These are phyloP conservation scores for Capsella rubella DNA, from an alignment of 441 rosid species.

Conservation along the genomic window DNA sequence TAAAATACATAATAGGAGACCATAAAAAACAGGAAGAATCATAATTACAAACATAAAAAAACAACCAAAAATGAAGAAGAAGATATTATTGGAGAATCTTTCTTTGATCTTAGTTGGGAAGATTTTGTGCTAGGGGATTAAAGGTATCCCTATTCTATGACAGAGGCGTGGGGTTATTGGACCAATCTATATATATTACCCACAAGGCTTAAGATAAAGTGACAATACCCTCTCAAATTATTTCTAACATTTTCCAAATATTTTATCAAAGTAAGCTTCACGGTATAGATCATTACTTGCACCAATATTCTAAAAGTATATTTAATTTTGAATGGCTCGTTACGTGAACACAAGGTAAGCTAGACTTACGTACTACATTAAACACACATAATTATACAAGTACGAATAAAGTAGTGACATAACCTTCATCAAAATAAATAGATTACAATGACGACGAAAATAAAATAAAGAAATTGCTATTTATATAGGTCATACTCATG, in stretches of 20 bases:
- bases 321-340: slow-evolving; percentile 17
- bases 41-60: background rate
- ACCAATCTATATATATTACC: slow-evolving; percentile 44
- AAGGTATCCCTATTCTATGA: slow-evolving; percentile 45
- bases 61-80: slow-evolving; percentile 12
- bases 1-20: background rate
- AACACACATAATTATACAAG: slow-evolving; percentile 33
- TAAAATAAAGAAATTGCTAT: background rate
- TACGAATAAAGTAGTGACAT: slow-evolving; percentile 27
- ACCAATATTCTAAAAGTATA: slow-evolving; percentile 8
- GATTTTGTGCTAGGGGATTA: slow-evolving; percentile 33
- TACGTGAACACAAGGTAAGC: slow-evolving; percentile 47
- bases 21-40: background rate
- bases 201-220: slow-evolving; percentile 39
- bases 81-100: slow-evolving; percentile 42
- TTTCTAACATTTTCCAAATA: background rate
- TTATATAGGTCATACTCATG: slow-evolving; percentile 3
- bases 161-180: slow-evolving; percentile 44
- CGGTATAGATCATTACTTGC: slow-evolving; percentile 10
- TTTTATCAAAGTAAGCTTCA: background rate
- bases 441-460: background rate
- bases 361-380: slow-evolving; percentile 41
- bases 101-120: slow-evolving; percentile 38
- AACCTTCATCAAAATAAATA: background rate
- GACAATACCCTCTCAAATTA: slow-evolving; percentile 24